Percentiles rank a stretch among this genome's conserved stretches.
phyloP scores from a whole-genome alignment of 257 asterid species.

The Salvia miltiorrhiza region DNA sequence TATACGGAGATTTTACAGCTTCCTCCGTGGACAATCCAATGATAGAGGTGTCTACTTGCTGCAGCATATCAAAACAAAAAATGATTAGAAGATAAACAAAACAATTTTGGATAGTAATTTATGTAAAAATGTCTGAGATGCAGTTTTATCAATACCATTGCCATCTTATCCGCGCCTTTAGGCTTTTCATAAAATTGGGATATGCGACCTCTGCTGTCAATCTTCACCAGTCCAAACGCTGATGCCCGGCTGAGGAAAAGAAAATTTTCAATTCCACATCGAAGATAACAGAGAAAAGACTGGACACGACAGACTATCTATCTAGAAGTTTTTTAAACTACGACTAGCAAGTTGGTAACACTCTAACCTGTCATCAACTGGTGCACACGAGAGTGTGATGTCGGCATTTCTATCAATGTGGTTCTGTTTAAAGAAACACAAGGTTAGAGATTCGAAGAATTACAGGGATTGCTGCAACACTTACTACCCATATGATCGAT shows the following conservation, averaged over 20 bases:
- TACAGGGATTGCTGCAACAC: background rate
- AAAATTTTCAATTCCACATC: slow-evolving; percentile 12
- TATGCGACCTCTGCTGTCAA: slow-evolving; percentile 78
- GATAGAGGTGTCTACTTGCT: slow-evolving; percentile 82
- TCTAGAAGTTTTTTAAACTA: background rate
- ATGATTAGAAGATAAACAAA: background rate
- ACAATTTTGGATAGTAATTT: background rate
- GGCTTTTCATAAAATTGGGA: slow-evolving; percentile 88
- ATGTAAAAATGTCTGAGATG: background rate
- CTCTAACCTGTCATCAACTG: slow-evolving; percentile 77
- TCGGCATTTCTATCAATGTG: slow-evolving; percentile 91
- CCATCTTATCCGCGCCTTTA: slow-evolving; percentile 62
- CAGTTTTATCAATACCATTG: slow-evolving; percentile 58
- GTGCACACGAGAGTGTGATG: slow-evolving; percentile 84
- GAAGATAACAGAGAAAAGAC: too few species aligned
- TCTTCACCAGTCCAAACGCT: slow-evolving; percentile 79
- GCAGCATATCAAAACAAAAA: slow-evolving; percentile 23
- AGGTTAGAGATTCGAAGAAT: slow-evolving; percentile 8
- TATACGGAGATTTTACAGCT: slow-evolving; percentile 59
- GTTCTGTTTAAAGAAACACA: slow-evolving; percentile 49
- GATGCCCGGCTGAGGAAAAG: slow-evolving; percentile 77
- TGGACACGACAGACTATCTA: background rate
- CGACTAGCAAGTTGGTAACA: background rate
- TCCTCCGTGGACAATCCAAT: slow-evolving; percentile 68
- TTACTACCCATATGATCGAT: background rate